Base-by-base conservation (phyloP, 1,284 basidiomycete species). In the Omphalotus olearius region DNA sequence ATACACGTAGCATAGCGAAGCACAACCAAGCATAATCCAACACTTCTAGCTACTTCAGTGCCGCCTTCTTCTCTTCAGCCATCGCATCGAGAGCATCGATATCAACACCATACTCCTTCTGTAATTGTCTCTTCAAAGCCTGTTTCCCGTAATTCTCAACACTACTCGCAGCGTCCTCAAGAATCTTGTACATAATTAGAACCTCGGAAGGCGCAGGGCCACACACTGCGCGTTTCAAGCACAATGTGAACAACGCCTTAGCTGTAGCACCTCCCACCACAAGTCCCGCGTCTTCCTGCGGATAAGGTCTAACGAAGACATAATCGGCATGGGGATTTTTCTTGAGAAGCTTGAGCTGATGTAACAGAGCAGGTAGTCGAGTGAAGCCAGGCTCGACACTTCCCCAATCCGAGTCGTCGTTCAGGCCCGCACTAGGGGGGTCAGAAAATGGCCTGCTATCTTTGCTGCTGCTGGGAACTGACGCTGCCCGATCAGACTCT, bases 81-180 rank as follows among this genome's bases (percentile, higher is more conserved):
- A 13, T 13, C 13, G 30, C 30, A 33, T 33, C 7, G 2, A 33
- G 30, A 33, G 13, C 43, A 35, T 59, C 57, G 17, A 59, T 53
- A 48, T 59, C 56, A n/a, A 55, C 33, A 25, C 53, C 48, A 47
- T 53, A 58, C 28, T 56, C 57, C 45, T 52, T 56, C 41, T 48
- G 30, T 7, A 58, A 20, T 48, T 59, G 57, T 35, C 36, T 36
- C 49, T 57, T 59, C 39, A 59, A 42, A 11, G 47, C 47, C 33
- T 17, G 28, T 5, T 53, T 52, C 9, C 57, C 53, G 25, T 52
- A 50, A 1, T 53, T 53, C 0, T 40, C 41, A 23, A 53, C 53
- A 6, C 39, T 33, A 14, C 11, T 16, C 11, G 55, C 57, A 11
- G 44, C 45, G 18, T 47, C 45, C 33, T 53, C 50, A 5, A 57